Evolutionary conservation across 306 rosid species (phyloP).

Genomic region (Dicorynia guianensis): DNA sequence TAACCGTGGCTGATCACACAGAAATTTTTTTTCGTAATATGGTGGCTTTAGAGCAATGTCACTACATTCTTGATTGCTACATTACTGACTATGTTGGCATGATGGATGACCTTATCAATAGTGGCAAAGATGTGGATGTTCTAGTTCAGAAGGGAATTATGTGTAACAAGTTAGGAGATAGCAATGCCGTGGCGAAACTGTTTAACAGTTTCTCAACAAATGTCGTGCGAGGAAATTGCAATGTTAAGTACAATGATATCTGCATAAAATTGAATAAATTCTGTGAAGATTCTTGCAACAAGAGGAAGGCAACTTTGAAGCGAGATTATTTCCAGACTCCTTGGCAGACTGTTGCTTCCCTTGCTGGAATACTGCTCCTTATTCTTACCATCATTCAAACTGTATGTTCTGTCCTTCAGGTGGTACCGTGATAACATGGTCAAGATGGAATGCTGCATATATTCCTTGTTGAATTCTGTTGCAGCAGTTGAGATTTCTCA

Average conservation of each 20-base stretch:
- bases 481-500: too few relatives aligned
- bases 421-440: too few relatives aligned
- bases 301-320: not conserved
- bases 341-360: not conserved
- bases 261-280: not conserved
- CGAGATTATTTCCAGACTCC: not conserved
- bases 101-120: not conserved
- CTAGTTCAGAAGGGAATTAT: constrained; percentile 19
- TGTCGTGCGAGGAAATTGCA: not conserved
- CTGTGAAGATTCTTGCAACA: not conserved
- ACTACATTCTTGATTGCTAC: not conserved
- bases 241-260: not conserved
- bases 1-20: accelerated
- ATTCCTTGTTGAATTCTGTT: too few relatives aligned
- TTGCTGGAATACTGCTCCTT: not conserved
- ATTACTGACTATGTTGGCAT: not conserved
- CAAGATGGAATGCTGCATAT: too few relatives aligned
- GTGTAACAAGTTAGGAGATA: constrained; percentile 14
- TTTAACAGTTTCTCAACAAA: not conserved
- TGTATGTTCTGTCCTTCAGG: not conserved
- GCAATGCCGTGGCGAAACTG: not conserved
- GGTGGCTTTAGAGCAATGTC: not conserved
- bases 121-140: not conserved
- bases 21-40: not conserved
- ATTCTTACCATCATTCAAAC: not conserved